Evolutionary conservation across 169 alveolate genomes (phyloP).

Genomic region (Babesia sp.): DNA sequence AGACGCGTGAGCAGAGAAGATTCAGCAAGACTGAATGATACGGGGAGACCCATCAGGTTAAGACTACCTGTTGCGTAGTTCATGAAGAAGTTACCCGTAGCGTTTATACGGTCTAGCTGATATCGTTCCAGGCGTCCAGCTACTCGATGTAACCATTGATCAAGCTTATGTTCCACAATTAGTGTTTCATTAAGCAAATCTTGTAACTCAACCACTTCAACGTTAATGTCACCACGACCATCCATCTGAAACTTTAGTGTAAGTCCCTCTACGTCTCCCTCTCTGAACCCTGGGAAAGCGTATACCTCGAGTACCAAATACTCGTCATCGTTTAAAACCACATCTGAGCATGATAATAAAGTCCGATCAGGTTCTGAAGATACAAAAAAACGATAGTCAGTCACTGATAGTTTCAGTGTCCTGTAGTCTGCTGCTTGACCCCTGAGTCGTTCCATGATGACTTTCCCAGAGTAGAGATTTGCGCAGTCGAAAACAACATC

Average conservation of each 20-base stretch:
- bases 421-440: conserved; percentile 39
- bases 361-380: conserved; percentile 8
- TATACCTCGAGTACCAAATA: conserved; percentile 9
- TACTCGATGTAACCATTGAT: conserved; percentile 38
- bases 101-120: conserved; percentile 15
- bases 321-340: not conserved
- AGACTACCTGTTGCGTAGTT: conserved; percentile 21
- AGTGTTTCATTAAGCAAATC: not conserved
- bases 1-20: not conserved
- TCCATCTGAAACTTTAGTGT: conserved; percentile 34
- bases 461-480: conserved; percentile 26
- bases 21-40: not conserved
- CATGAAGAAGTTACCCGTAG: conserved; percentile 8
- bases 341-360: conserved; percentile 32
- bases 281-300: conserved; percentile 13
- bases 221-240: conserved; percentile 14
- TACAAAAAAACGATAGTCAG: conserved; percentile 24
- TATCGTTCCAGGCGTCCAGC: conserved; percentile 20
- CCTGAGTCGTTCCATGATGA: conserved; percentile 44
- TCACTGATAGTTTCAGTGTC: conserved; percentile 2
- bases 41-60: conserved; percentile 1
- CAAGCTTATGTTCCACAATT: conserved; percentile 25
- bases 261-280: not conserved
- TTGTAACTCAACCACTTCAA: conserved; percentile 6
- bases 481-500: conserved; percentile 23